Evolutionary conservation across 805 yeast genomes (phyloP).

Genomic region (Saccharomycodes ludwigii): DNA sequence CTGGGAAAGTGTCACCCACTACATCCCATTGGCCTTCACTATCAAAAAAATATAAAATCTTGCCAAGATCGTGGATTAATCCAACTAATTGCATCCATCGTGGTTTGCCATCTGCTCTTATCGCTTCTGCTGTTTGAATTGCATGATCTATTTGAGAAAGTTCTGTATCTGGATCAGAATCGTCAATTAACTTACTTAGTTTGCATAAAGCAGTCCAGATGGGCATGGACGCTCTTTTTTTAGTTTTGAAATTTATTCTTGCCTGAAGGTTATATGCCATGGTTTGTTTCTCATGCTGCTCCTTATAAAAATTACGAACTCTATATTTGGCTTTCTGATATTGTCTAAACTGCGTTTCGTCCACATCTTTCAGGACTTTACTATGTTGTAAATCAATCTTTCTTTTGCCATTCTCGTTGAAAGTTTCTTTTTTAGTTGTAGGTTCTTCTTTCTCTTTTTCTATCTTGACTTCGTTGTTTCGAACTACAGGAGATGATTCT

Average conservation of each 20-base stretch:
- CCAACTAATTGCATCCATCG: slow-evolving; percentile 72
- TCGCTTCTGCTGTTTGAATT: slow-evolving; percentile 65
- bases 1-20: slow-evolving; percentile 70
- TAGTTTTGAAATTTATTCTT: slow-evolving; percentile 56
- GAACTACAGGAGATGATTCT: no score
- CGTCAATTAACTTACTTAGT: slow-evolving; percentile 51
- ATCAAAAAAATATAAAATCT: slow-evolving; percentile 54
- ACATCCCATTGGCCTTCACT: slow-evolving; percentile 74
- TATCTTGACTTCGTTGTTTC: slow-evolving; percentile 5
- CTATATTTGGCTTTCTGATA: slow-evolving; percentile 59
- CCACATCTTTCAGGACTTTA: slow-evolving; percentile 16
- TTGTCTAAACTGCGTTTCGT: slow-evolving; percentile 39
- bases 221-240: slow-evolving; percentile 52
- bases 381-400: slow-evolving; percentile 3
- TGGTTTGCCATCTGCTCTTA: slow-evolving; percentile 53
- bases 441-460: slow-evolving; percentile 9
- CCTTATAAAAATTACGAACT: slow-evolving; percentile 52
- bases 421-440: slow-evolving; percentile 5
- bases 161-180: slow-evolving; percentile 67
- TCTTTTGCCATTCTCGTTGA: slow-evolving; percentile 4
- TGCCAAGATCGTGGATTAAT: slow-evolving; percentile 59
- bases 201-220: slow-evolving; percentile 61
- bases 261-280: slow-evolving; percentile 65
- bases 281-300: slow-evolving; percentile 58
- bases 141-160: slow-evolving; percentile 67